These are phyloP conservation scores for Exophiala dermatitidis DNA, from an alignment of 2,329 filamentous ascomycete genomes.

Conservation along the genomic window DNA sequence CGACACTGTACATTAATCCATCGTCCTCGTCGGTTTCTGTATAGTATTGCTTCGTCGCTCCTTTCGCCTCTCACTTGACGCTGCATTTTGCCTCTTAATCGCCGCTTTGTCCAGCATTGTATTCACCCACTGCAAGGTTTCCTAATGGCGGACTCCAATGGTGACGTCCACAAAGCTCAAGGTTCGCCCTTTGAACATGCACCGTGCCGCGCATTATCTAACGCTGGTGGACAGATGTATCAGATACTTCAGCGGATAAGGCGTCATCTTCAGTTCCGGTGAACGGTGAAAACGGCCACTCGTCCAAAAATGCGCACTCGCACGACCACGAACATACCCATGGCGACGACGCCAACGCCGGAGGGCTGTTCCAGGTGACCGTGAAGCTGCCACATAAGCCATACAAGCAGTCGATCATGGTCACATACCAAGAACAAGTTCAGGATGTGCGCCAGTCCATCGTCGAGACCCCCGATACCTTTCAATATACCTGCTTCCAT, in stretches of 20 bases:
- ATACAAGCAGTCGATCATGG: slow-evolving; percentile 76
- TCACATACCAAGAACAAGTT: slow-evolving; percentile 88
- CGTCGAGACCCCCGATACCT: slow-evolving; percentile 84
- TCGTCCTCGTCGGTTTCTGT: slow-evolving; percentile 14
- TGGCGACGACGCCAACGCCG: slow-evolving; percentile 22
- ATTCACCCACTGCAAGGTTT: slow-evolving; percentile 13
- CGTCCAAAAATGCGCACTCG: slow-evolving; percentile 16
- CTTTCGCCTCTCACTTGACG: slow-evolving; percentile 8
- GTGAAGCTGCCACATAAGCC: slow-evolving; percentile 76
- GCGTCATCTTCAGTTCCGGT: slow-evolving; percentile 7
- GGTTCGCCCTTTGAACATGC: slow-evolving; percentile 13
- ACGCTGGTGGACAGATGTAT: slow-evolving; percentile 14
- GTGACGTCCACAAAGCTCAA: slow-evolving; percentile 25
- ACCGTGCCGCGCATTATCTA: neutral
- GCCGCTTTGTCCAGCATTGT: slow-evolving; percentile 20
- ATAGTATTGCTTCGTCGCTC: slow-evolving; percentile 23
- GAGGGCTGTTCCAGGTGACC: slow-evolving; percentile 61
- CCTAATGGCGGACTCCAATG: slow-evolving; percentile 24
- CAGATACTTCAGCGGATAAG: slow-evolving; percentile 3
- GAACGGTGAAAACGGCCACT: slow-evolving; percentile 22
- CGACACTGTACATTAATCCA: slow-evolving; percentile 2
- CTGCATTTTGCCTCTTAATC: slow-evolving; percentile 4
- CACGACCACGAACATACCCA: slow-evolving; percentile 24
- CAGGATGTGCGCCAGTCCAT: slow-evolving; percentile 96
- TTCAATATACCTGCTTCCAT: slow-evolving; percentile 98